Percentiles rank a stretch among this genome's conserved stretches.
Evolutionary conservation across 2,329 filamentous ascomycete genomes (phyloP).

Genomic region (Talaromyces sp.): DNA sequence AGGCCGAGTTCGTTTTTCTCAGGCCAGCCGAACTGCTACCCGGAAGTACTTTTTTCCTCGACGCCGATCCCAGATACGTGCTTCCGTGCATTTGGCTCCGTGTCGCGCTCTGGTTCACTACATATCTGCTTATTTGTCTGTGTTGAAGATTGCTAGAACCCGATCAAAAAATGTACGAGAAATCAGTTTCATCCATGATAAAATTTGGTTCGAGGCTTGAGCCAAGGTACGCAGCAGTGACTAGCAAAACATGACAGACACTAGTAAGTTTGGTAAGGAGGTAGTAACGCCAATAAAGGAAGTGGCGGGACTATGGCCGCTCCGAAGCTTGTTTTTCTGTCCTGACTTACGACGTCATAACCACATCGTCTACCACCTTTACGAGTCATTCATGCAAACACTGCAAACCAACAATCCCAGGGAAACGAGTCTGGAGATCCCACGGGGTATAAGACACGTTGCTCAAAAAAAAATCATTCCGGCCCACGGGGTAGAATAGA

Average conservation of each 20-base stretch:
- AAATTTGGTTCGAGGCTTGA: not conserved
- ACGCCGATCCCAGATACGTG: not conserved
- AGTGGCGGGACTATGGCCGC: no score
- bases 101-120: not conserved
- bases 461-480: not conserved
- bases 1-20: constrained; percentile 1
- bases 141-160: not conserved
- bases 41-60: constrained; percentile 6
- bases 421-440: constrained; percentile 6
- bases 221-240: not conserved
- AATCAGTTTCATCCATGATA: not conserved
- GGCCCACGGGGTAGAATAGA: constrained; percentile 7
- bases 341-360: not conserved
- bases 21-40: not conserved
- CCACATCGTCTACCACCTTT: not conserved
- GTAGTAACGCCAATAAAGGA: not conserved
- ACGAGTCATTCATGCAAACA: constrained; percentile 2
- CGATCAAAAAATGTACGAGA: not conserved
- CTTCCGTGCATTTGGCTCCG: no score
- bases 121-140: not conserved
- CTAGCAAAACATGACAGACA: not conserved
- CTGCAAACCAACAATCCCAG: not conserved
- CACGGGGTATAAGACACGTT: constrained; percentile 6
- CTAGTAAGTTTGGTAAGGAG: not conserved
- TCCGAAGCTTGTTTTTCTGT: not conserved